Evolutionary conservation across 2,329 filamentous ascomycete species (phyloP).

Genomic region (Monosporascus sp.): DNA sequence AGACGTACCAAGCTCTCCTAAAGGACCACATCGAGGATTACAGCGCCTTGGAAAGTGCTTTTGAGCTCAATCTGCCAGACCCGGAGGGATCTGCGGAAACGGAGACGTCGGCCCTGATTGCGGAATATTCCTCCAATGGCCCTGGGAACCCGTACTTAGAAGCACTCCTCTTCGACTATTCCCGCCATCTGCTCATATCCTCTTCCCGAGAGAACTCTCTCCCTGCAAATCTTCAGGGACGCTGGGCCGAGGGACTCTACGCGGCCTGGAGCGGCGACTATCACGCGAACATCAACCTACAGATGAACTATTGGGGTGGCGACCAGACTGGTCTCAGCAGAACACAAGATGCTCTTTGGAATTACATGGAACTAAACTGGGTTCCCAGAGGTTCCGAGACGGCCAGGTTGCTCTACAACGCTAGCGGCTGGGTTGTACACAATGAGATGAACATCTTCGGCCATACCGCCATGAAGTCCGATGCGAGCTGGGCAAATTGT

Average conservation of each 20-base stretch:
- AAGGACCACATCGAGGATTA: conserved; percentile 36
- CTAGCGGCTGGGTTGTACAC: conserved; percentile 50
- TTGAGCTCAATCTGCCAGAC: conserved; percentile 41
- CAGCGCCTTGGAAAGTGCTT: conserved; percentile 29
- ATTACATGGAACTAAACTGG: conserved; percentile 49
- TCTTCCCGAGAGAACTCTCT: conserved; percentile 45
- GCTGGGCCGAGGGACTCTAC: conserved; percentile 40
- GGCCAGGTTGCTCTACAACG: conserved; percentile 47
- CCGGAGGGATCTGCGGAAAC: conserved; percentile 30
- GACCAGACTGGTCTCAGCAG: conserved; percentile 45
- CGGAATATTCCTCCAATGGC: conserved; percentile 23
- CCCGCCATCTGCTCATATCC: conserved; percentile 48
- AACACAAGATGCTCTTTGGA: conserved; percentile 41
- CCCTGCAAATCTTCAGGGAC: conserved; percentile 51
- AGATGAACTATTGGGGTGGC: conserved; percentile 57
- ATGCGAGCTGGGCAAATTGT: conserved; percentile 28
- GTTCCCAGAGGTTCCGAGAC: conserved; percentile 47
- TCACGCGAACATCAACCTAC: conserved; percentile 53
- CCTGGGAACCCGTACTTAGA: conserved; percentile 47
- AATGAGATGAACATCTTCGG: conserved; percentile 56
- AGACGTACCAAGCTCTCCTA: conserved; percentile 26
- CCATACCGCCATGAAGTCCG: conserved; percentile 38
- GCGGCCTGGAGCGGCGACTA: conserved; percentile 51
- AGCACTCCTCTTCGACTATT: conserved; percentile 46
- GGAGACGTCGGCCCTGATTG: conserved; percentile 31